Base-by-base conservation (phyloP, 1,284 basidiomycete genomes). In the Entoloma clypeatum region DNA sequence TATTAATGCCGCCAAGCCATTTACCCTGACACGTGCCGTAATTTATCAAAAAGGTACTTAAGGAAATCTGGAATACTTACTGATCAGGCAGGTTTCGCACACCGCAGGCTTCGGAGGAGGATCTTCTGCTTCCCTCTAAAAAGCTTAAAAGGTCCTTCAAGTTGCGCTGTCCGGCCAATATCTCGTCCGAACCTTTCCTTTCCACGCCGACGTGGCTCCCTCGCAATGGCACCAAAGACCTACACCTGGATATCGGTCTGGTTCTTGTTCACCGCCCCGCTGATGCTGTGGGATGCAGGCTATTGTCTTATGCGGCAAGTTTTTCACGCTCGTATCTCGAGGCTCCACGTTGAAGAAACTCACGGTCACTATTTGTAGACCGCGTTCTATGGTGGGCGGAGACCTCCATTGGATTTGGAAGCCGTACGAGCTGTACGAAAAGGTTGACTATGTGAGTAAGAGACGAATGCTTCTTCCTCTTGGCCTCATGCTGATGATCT, bases 381-480 rank as follows among this genome's bases (percentile, higher is more conserved):
- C 75, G 11, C 63, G 72, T 25, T 72, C 71, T 17, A 69, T 78
- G 64, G 54, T 51, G 10, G 74, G 72, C 14, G 76, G 77, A 6
- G 74, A 78, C 57, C 60, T 77, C n/a, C 63, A 71, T 26, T 76
- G 74, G 74, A 62, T 77, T 18, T 78, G 75, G 76, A 62, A 64
- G 48, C 68, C 69, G 0, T 77, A 77, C 57, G 69, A 64, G 57
- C 48, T 67, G 18, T 75, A 75, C 50, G 67, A 59, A 30, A 60
- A 67, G 49, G 63, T 79, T 43, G 77, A 81, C 57, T 62, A 69
- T 51, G 66, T 74, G 48, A 45, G 59, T 51, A n/a, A n/a, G n/a
- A 31, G 36, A 30, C 28, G 23, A 11, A 34, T 41, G 21, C 36
- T 48, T 27, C 14, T 31, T 43, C 34, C 43, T 18, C 26, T 39